A percentile compares a stretch with the other conserved stretches of the same genome.
These are phyloP conservation scores for Peronospora destructor DNA, from an alignment of 352 stramenopile species.

Conservation along the genomic window DNA sequence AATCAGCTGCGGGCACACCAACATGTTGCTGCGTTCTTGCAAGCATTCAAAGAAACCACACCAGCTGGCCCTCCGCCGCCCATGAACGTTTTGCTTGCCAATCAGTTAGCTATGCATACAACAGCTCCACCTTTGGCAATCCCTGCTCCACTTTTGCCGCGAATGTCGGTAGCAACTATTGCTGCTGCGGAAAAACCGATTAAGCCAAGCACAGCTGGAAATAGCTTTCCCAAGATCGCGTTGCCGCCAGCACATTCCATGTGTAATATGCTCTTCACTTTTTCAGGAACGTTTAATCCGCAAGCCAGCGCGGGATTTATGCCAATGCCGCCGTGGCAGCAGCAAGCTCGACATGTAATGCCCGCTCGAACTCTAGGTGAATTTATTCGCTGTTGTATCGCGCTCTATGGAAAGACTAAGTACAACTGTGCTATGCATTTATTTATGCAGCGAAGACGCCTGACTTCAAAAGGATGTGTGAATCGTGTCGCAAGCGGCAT, in stretches of 20 bases:
- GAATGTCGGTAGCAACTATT: background rate
- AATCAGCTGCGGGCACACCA: conserved; percentile 30
- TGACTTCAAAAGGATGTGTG: conserved; percentile 57
- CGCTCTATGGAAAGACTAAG: conserved; percentile 1
- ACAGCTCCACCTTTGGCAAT: conserved; percentile 6
- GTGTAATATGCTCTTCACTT: conserved; percentile 36
- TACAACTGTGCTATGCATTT: background rate
- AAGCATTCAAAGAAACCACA: conserved; percentile 12
- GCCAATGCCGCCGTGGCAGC: conserved; percentile 22
- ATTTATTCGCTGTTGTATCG: background rate
- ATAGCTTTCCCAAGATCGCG: conserved; percentile 29
- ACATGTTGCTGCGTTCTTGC: conserved; percentile 25
- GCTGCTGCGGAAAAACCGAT: conserved; percentile 11
- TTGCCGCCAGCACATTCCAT: conserved; percentile 34
- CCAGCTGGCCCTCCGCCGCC: conserved; percentile 1
- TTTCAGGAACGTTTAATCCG: conserved; percentile 25
- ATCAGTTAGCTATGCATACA: conserved; percentile 16
- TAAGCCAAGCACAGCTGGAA: conserved; percentile 13
- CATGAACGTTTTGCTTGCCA: conserved; percentile 20
- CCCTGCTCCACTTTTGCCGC: conserved; percentile 7
- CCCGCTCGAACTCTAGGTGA: conserved; percentile 23
- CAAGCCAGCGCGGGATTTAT: conserved; percentile 15
- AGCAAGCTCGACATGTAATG: conserved; percentile 16
- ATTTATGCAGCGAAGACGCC: conserved; percentile 12
- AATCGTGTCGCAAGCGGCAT: conserved; percentile 60